phyloP scores from a whole-genome alignment of 208 protist genomes.

The Crithidia thermophila region DNA sequence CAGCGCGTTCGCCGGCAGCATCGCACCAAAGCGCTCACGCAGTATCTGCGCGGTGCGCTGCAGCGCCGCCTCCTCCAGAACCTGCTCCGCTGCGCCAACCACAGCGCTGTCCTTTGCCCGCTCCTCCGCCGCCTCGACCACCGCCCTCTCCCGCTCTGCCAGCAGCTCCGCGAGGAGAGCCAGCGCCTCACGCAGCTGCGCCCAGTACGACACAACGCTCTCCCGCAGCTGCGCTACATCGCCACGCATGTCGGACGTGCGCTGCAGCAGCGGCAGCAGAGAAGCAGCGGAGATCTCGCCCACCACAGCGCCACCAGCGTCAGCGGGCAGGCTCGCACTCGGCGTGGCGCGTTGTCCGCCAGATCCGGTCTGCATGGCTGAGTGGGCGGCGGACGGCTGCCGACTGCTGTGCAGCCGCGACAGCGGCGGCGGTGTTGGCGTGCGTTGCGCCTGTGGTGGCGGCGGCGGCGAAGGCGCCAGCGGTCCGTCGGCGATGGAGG shows the following conservation, averaged over 20 bases:
- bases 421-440: conserved; percentile 6
- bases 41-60: conserved; percentile 17
- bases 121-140: neutral
- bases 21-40: conserved; percentile 8
- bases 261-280: neutral
- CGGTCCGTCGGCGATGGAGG: no score
- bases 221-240: conserved; percentile 8
- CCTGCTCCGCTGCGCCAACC: conserved; percentile 1
- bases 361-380: no score
- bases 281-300: neutral
- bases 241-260: neutral
- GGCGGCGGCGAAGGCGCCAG: no score
- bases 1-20: neutral
- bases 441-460: neutral
- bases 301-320: neutral
- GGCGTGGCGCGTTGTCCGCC: no score
- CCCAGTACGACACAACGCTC: conserved; percentile 5
- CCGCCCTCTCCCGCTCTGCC: neutral
- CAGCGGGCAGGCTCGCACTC: neutral
- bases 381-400: no score
- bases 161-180: conserved; percentile 5
- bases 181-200: conserved; percentile 20
- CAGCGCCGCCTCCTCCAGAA: conserved; percentile 27
- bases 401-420: neutral
- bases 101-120: neutral